Evolutionary conservation across 768 basidiomycete species (phyloP).

Genomic region (Auriculariales sp.): DNA sequence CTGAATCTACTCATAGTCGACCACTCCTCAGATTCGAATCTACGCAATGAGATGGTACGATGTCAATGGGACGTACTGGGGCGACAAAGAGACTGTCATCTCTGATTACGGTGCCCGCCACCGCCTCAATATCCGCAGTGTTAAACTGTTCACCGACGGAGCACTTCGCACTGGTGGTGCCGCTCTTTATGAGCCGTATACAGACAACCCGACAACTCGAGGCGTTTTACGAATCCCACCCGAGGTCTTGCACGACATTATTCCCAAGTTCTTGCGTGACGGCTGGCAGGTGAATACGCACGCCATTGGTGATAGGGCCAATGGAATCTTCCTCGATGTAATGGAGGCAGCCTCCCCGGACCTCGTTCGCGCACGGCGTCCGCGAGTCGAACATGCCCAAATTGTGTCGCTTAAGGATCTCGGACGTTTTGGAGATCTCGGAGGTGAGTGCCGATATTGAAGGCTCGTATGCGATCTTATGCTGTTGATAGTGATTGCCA

Average conservation of each 20-base stretch:
- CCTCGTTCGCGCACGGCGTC: constrained; percentile 47
- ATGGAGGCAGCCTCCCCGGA: constrained; percentile 55
- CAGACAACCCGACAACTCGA: constrained; percentile 5
- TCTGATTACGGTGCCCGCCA: constrained; percentile 45
- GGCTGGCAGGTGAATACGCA: constrained; percentile 49
- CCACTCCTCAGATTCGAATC: constrained; percentile 32
- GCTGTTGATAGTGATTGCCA: constrained; percentile 60
- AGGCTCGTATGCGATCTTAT: background rate
- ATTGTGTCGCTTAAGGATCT: constrained; percentile 65
- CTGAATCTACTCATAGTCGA: background rate
- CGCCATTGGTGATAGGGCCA: constrained; percentile 81
- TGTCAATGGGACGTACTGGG: constrained; percentile 46
- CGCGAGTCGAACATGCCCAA: constrained; percentile 88
- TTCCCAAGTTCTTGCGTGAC: constrained; percentile 5
- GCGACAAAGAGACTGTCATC: constrained; percentile 41
- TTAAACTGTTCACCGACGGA: constrained; percentile 73
- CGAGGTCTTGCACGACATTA: constrained; percentile 3
- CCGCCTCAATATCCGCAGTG: constrained; percentile 48
- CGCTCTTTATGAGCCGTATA: constrained; percentile 63
- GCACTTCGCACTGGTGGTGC: constrained; percentile 90
- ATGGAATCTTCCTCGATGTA: constrained; percentile 67
- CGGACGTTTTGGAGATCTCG: constrained; percentile 49
- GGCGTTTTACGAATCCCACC: constrained; percentile 5
- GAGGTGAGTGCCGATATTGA: constrained; percentile 33
- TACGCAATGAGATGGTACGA: constrained; percentile 54